Conservation (phyloP, 345 rosid species). For the Noccaea bulbosa region DNA sequence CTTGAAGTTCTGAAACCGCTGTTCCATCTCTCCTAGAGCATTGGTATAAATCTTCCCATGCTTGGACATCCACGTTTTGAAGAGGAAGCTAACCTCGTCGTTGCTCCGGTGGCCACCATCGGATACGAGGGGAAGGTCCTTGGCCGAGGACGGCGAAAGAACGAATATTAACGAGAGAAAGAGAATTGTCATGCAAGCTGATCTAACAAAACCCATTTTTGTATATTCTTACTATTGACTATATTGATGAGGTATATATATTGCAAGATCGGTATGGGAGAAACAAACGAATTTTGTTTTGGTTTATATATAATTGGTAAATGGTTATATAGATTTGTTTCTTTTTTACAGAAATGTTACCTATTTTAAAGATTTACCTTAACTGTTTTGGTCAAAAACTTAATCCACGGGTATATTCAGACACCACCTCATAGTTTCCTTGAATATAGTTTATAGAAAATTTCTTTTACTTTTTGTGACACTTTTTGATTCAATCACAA, state of each 20-base stretch:
- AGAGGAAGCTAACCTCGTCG: slow-evolving; percentile 57
- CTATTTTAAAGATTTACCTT: no score
- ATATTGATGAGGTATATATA: neutral
- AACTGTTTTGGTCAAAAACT: no score
- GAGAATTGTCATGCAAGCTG: slow-evolving; percentile 41
- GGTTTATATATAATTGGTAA: no score
- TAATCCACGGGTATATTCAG: no score
- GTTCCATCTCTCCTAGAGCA: slow-evolving; percentile 70
- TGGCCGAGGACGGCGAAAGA: slow-evolving; percentile 53
- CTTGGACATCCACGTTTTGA: slow-evolving; percentile 70
- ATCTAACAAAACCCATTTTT: slow-evolving; percentile 45
- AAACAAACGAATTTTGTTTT: neutral
- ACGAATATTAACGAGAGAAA: slow-evolving; percentile 46
- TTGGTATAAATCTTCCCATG: slow-evolving; percentile 63
- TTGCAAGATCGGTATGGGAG: slow-evolving; percentile 1
- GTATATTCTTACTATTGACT: slow-evolving; percentile 1
- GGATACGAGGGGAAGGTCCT: slow-evolving; percentile 61
- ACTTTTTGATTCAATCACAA: no score
- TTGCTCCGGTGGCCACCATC: slow-evolving; percentile 58
- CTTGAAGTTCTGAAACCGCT: slow-evolving; percentile 66
- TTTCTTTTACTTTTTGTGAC: no score
- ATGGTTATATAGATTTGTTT: no score
- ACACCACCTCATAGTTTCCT: no score
- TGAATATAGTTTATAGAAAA: no score
- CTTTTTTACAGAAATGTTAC: no score